A percentile compares a stretch with the other conserved stretches of the same genome.
phyloP scores from a whole-genome alignment of 2,329 filamentous ascomycete genomes.

The Cryphonectria parasitica region DNA sequence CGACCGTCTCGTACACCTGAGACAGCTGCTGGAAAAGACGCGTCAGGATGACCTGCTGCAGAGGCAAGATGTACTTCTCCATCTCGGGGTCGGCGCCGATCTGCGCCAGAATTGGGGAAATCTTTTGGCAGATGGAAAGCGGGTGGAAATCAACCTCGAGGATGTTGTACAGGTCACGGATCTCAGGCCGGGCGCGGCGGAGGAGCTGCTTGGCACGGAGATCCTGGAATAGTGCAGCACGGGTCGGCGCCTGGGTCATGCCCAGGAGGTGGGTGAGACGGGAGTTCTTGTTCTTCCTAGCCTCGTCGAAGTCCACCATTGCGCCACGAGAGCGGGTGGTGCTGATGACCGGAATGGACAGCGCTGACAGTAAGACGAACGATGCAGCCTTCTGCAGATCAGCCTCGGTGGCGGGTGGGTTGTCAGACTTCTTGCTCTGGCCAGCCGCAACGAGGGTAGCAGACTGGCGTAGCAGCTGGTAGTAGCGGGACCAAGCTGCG shows the following conservation, averaged over 20 bases:
- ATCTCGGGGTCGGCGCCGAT: constrained; percentile 94
- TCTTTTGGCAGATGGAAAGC: constrained; percentile 98
- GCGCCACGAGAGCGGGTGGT: constrained; percentile 94
- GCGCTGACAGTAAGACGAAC: constrained; percentile 90
- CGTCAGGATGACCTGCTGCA: constrained; percentile 98
- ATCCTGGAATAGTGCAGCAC: constrained; percentile 91
- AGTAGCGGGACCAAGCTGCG: constrained; percentile 96
- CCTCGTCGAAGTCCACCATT: constrained; percentile 95
- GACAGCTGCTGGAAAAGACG: constrained; percentile 98
- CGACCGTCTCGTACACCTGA: constrained; percentile 97
- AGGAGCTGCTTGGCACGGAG: constrained; percentile 92
- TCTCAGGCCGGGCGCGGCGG: constrained; percentile 90
- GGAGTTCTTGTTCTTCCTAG: constrained; percentile 98
- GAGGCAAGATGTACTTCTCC: constrained; percentile 92
- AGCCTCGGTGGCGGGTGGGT: constrained; percentile 83
- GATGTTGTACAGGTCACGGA: constrained; percentile 96
- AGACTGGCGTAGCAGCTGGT: constrained; percentile 92
- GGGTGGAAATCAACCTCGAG: constrained; percentile 99
- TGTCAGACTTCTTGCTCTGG: constrained; percentile 91
- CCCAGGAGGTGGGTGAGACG: constrained; percentile 94
- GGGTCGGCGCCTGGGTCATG: constrained; percentile 87
- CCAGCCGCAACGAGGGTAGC: constrained; percentile 80
- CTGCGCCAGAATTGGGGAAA: constrained; percentile 91
- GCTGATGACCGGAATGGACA: constrained; percentile 99
- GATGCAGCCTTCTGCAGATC: constrained; percentile 94